These are phyloP conservation scores for Rhizopogon salebrosus DNA, from an alignment of 768 basidiomycete species.

Conservation along the genomic window DNA sequence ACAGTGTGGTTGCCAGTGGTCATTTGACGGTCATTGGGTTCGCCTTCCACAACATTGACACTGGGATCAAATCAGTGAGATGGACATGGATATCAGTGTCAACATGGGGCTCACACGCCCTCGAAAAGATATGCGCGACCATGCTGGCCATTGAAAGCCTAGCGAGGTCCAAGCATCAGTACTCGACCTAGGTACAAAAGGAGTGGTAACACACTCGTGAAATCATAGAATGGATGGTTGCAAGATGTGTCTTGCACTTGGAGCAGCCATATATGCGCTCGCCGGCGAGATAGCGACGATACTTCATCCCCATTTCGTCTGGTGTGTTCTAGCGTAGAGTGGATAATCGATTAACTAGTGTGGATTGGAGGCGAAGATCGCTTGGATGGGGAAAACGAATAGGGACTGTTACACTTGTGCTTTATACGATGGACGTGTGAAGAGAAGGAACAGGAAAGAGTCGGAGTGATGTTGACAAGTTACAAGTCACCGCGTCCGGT, in stretches of 20 bases:
- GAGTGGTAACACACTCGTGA: conserved; percentile 57
- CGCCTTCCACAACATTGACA: conserved; percentile 88
- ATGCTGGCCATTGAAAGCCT: conserved; percentile 98
- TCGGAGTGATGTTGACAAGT: conserved; percentile 5
- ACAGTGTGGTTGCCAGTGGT: conserved; percentile 96
- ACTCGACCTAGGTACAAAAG: background rate
- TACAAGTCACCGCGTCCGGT: conserved; percentile 4
- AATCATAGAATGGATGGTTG: conserved; percentile 89
- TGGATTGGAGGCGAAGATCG: background rate
- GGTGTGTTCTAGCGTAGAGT: background rate
- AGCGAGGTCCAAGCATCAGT: conserved; percentile 16
- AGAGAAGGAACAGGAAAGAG: conserved; percentile 9
- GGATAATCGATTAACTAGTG: background rate
- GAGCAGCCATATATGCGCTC: conserved; percentile 86
- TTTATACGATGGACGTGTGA: conserved; percentile 29
- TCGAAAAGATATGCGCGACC: conserved; percentile 94
- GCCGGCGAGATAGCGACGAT: conserved; percentile 80
- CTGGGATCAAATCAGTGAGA: conserved; percentile 34
- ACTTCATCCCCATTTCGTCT: conserved; percentile 78
- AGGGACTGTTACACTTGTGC: conserved; percentile 6
- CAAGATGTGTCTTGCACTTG: conserved; percentile 82
- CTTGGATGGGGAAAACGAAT: background rate
- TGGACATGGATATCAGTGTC: conserved; percentile 9
- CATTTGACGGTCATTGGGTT: conserved; percentile 90
- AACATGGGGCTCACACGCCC: conserved; percentile 63